Conservation (phyloP, 2,329 filamentous ascomycete species). For the Colletotrichum endophyticum region DNA sequence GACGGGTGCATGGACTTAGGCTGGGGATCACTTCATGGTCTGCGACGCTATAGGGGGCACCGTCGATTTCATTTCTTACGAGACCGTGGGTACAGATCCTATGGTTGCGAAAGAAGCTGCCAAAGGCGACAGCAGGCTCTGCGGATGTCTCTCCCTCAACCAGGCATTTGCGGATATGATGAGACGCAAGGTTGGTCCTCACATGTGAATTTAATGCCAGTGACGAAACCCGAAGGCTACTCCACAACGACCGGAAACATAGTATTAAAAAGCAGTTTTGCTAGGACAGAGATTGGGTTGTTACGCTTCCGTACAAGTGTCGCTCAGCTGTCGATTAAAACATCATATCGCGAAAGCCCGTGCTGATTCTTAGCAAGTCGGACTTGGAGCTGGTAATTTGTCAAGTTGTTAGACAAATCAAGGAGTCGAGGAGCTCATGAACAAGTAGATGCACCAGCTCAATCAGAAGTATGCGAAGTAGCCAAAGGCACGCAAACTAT, state of each 20-base stretch:
- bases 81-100: constrained; percentile 23
- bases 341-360: neutral
- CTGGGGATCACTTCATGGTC: constrained; percentile 31
- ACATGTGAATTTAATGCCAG: neutral
- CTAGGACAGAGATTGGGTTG: neutral
- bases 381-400: constrained; percentile 25
- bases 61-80: constrained; percentile 48
- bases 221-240: neutral
- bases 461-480: neutral
- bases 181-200: constrained; percentile 16
- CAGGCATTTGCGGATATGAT: constrained; percentile 37
- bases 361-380: neutral
- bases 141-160: constrained; percentile 45
- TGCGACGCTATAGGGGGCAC: constrained; percentile 43
- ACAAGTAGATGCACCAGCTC: constrained; percentile 27
- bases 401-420: constrained; percentile 24
- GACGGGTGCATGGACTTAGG: neutral
- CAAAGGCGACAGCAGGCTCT: constrained; percentile 41
- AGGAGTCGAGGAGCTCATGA: constrained; percentile 27
- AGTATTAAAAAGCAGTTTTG: constrained; percentile 28
- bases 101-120: constrained; percentile 41
- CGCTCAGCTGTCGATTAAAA: neutral
- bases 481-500: constrained; percentile 29
- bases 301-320: neutral
- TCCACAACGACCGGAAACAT: constrained; percentile 28